A percentile compares a stretch with the other conserved stretches of the same genome.
Evolutionary conservation across 2,329 filamentous ascomycete genomes (phyloP).

Genomic region (Trichoderma citrinoviride): DNA sequence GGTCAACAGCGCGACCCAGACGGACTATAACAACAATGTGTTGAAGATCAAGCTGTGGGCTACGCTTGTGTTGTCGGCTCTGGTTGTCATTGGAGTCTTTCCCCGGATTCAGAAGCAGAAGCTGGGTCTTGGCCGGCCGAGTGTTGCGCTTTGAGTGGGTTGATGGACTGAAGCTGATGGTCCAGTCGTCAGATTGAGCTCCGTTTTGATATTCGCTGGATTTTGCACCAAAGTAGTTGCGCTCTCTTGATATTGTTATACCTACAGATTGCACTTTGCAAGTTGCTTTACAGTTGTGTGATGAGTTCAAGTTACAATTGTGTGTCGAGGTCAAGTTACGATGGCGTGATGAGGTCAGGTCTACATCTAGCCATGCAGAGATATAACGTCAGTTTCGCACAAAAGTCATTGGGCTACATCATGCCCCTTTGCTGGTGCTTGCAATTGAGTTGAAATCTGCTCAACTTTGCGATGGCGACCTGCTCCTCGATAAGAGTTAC

Average conservation of each 20-base stretch:
- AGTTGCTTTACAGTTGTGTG: too few species aligned
- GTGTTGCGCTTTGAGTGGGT: constrained; percentile 14
- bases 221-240: neutral
- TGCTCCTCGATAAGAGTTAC: too few species aligned
- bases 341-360: too few species aligned
- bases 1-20: constrained; percentile 71
- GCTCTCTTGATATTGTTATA: neutral
- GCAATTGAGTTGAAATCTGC: too few species aligned
- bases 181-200: neutral
- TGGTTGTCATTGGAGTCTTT: constrained; percentile 69
- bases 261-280: neutral
- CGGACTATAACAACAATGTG: constrained; percentile 66
- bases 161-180: neutral
- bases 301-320: neutral
- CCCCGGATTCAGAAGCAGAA: constrained; percentile 81
- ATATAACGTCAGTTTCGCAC: too few species aligned
- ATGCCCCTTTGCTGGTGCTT: too few species aligned
- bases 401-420: too few species aligned
- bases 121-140: constrained; percentile 52
- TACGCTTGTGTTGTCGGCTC: constrained; percentile 60
- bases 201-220: neutral
- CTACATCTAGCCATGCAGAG: too few species aligned
- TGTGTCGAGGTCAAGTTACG: too few species aligned
- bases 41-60: constrained; percentile 76
- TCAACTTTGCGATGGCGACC: too few species aligned